Percentiles rank a stretch among this genome's conserved stretches.
These are phyloP conservation scores for Penicillium thymicola DNA, from an alignment of 2,329 filamentous ascomycete species.

Conservation along the genomic window DNA sequence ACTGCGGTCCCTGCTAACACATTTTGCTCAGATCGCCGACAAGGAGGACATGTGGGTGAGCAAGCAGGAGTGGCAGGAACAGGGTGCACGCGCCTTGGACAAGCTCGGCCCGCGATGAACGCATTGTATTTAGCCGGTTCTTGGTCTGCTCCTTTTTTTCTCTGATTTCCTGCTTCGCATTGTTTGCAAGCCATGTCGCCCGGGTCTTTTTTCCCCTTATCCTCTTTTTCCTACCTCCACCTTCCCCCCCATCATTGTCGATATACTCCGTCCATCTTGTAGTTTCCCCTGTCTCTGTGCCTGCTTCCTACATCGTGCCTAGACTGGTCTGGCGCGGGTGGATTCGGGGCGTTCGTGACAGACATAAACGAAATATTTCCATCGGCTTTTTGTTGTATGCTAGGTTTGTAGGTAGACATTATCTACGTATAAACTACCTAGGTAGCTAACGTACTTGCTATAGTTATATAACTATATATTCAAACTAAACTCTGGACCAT, in stretches of 20 bases:
- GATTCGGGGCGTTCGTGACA: constrained; percentile 16
- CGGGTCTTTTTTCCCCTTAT: background rate
- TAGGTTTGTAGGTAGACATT: background rate
- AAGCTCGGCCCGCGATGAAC: constrained; percentile 84
- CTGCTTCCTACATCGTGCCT: constrained; percentile 20
- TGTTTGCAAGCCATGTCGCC: constrained; percentile 20
- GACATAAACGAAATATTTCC: constrained; percentile 20
- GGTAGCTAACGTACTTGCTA: too few relatives aligned
- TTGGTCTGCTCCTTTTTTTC: constrained; percentile 16
- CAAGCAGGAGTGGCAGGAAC: constrained; percentile 95
- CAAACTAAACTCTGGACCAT: too few relatives aligned
- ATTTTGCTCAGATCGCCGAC: constrained; percentile 70
- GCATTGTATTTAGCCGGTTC: constrained; percentile 19
- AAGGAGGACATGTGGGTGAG: constrained; percentile 99
- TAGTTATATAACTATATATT: too few relatives aligned
- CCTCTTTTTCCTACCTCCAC: constrained; percentile 1
- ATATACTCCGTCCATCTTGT: constrained; percentile 18
- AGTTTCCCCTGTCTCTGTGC: constrained; percentile 15
- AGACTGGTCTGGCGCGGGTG: constrained; percentile 25
- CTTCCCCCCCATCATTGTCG: constrained; percentile 13
- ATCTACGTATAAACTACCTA: background rate
- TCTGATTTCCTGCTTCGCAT: constrained; percentile 22
- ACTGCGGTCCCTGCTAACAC: constrained; percentile 10
- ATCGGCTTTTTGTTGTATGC: background rate
- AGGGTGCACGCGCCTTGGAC: constrained; percentile 77